phyloP scores from a whole-genome alignment of 768 basidiomycete genomes.

The Lenzites betulinus region DNA sequence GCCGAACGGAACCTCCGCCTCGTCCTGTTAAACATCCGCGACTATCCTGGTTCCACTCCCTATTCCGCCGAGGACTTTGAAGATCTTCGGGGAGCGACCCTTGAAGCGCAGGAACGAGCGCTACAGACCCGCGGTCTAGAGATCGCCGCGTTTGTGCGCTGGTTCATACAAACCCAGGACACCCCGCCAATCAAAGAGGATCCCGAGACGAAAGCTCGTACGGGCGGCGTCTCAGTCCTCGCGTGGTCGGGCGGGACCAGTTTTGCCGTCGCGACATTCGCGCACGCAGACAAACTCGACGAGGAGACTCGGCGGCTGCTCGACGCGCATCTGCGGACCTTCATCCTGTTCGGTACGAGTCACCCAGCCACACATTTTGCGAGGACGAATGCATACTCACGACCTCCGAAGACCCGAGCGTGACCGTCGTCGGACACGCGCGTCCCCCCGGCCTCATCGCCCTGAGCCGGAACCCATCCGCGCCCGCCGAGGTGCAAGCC shows the following conservation, averaged over 20 bases:
- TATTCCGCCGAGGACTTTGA: slow-evolving; percentile 24
- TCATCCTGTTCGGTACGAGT: slow-evolving; percentile 20
- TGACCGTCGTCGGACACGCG: background rate
- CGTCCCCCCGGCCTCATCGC: background rate
- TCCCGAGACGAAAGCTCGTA: background rate
- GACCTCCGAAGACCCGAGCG: background rate
- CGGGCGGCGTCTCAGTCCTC: slow-evolving; percentile 12
- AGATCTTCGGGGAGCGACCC: background rate
- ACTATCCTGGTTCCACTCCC: slow-evolving; percentile 30
- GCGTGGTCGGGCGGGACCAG: slow-evolving; percentile 23
- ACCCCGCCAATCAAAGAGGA: slow-evolving; percentile 11
- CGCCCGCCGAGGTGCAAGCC: background rate
- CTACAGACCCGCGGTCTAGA: slow-evolving; percentile 11
- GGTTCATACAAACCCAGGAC: slow-evolving; percentile 18
- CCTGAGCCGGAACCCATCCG: background rate
- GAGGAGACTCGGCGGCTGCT: slow-evolving; percentile 18
- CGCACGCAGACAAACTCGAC: slow-evolving; percentile 11
- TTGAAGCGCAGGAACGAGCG: background rate
- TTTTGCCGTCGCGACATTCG: slow-evolving; percentile 16
- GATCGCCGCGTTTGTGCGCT: slow-evolving; percentile 22
- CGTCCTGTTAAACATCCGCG: slow-evolving; percentile 27
- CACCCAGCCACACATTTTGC: too few relatives aligned
- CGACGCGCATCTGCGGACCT: slow-evolving; percentile 13
- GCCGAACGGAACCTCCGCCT: slow-evolving; percentile 26
- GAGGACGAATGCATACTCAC: too few relatives aligned